These are phyloP conservation scores for Trypanosoma avium DNA, from an alignment of 208 protist genomes.

Conservation along the genomic window DNA sequence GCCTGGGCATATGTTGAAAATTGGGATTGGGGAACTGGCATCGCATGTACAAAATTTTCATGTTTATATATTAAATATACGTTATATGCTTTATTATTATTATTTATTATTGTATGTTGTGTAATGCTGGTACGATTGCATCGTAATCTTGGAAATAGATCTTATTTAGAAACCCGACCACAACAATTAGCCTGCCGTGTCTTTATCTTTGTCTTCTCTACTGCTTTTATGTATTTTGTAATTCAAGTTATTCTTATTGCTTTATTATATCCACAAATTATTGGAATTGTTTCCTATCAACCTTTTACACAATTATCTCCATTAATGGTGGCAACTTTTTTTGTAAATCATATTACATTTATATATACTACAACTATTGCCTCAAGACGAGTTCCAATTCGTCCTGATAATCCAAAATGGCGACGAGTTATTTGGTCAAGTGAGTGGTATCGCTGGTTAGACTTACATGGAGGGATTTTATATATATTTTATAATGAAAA, in stretches of 20 bases:
- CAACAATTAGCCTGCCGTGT: constrained; percentile 80
- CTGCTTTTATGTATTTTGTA: constrained; percentile 57
- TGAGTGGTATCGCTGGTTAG: constrained; percentile 81
- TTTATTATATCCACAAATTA: constrained; percentile 47
- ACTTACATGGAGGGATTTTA: constrained; percentile 69
- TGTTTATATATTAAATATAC: constrained; percentile 33
- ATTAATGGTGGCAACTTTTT: constrained; percentile 60
- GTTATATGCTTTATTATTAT: constrained; percentile 45
- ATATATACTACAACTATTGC: constrained; percentile 64
- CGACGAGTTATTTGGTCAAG: constrained; percentile 61
- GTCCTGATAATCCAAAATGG: constrained; percentile 61
- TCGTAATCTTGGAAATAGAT: constrained; percentile 47
- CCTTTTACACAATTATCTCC: constrained; percentile 63
- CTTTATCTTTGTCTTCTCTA: constrained; percentile 81
- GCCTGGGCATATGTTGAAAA: constrained; percentile 31
- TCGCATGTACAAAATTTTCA: constrained; percentile 24
- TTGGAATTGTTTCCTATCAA: constrained; percentile 65
- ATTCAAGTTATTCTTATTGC: constrained; percentile 44
- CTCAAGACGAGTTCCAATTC: constrained; percentile 59
- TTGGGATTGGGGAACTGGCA: constrained; percentile 33
- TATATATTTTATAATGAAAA: constrained; percentile 80
- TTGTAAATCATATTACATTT: constrained; percentile 78
- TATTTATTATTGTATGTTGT: constrained; percentile 47
- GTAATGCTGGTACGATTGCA: constrained; percentile 55
- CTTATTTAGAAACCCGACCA: constrained; percentile 74